Conservation (phyloP, 306 rosid species). For the Citrullus amarus region DNA sequence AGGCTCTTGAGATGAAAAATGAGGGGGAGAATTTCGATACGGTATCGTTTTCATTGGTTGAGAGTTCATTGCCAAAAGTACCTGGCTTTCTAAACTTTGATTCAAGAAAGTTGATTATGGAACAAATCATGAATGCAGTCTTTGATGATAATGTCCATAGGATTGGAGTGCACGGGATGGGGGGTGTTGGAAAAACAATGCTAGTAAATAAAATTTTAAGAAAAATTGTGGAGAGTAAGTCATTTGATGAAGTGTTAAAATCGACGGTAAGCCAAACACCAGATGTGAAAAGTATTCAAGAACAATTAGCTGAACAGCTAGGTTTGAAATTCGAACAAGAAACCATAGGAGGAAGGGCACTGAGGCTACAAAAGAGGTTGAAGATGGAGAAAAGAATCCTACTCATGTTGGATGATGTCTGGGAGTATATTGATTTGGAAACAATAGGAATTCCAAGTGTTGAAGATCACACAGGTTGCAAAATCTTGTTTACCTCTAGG, state of each 20-base stretch:
- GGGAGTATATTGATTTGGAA: conserved; percentile 20
- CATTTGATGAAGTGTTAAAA: not conserved
- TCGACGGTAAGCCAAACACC: not conserved
- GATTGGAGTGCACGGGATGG: conserved; percentile 11
- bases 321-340: not conserved
- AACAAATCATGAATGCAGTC: not conserved
- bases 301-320: not conserved
- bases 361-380: not conserved
- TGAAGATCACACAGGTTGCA: conserved; percentile 10
- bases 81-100: not conserved
- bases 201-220: not conserved
- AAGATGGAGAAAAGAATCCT: not conserved
- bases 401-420: conserved; percentile 28
- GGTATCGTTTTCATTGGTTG: not conserved
- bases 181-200: conserved; percentile 17
- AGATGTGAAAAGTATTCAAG: not conserved
- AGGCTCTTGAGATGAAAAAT: not conserved
- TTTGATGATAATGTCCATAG: not conserved
- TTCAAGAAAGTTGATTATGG: not conserved
- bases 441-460: conserved; percentile 12
- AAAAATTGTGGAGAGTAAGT: not conserved
- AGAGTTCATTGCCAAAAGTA: not conserved
- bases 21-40: not conserved
- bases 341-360: not conserved
- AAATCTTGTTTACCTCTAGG: conserved; percentile 26